Percentiles rank a stretch among this genome's conserved stretches.
phyloP scores from a whole-genome alignment of 768 basidiomycete genomes.

The Suillus brevipes region DNA sequence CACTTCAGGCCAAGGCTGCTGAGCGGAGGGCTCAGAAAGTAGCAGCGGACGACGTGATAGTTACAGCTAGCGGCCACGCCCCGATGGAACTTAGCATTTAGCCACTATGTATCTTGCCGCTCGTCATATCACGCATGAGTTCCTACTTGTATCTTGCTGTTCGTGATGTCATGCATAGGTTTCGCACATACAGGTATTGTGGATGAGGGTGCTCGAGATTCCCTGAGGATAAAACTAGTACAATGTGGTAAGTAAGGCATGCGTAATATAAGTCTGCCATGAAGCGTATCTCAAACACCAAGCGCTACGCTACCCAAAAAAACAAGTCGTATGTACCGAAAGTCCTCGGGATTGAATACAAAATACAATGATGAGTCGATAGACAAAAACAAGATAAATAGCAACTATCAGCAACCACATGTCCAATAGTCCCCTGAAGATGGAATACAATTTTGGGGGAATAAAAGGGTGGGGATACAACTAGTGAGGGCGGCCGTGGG shows the following conservation, averaged over 20 bases:
- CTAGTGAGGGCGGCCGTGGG: conserved; percentile 19
- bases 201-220: conserved; percentile 4
- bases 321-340: neutral
- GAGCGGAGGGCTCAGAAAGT: conserved; percentile 40
- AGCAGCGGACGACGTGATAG: conserved; percentile 30
- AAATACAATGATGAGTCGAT: conserved; percentile 19
- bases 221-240: conserved; percentile 6
- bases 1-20: conserved; percentile 49
- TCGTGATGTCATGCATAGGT: neutral
- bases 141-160: neutral
- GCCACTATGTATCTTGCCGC: neutral
- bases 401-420: conserved; percentile 19
- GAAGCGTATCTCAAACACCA: conserved; percentile 1
- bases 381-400: conserved; percentile 8
- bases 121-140: neutral
- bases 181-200: neutral
- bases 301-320: neutral
- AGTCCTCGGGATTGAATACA: neutral
- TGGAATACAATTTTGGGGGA: neutral
- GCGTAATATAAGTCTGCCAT: conserved; percentile 4
- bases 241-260: conserved; percentile 9
- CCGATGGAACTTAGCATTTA: conserved; percentile 32
- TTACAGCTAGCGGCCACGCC: conserved; percentile 28
- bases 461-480: neutral
- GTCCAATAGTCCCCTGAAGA: neutral